Base-by-base conservation (phyloP, 805 yeast genomes). In the Candida stauntonica region DNA sequence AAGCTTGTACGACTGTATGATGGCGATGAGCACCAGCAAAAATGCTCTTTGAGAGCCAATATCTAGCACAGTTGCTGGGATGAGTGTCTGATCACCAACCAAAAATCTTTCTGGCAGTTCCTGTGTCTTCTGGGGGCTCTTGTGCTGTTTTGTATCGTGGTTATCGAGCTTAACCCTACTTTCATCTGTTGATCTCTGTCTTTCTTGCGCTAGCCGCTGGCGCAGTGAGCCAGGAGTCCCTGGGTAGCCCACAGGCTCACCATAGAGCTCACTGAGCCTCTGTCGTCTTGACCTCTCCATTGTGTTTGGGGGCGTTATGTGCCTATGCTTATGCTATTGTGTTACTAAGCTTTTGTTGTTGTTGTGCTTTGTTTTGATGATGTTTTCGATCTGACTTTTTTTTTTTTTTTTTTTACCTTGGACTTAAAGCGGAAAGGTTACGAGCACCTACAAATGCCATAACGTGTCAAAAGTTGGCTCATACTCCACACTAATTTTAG, bases 1-100 rank as follows among this genome's bases (percentile, higher is more conserved):
- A 1, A 86, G 40, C 56, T 93, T 91, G 75, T 84, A 84, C n/a
- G 86, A 75, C 60, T 89, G 97, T n/a, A 91, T 68, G 24, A 84
- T 67, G 2, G 74, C 65, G 55, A 87, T 86, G 9, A 85, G 44
- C 1, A 86, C 73, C n/a, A 80, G 58, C 3, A 79, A 70, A 39
- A 86, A 71, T 26, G 78, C 60, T 44, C 96, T 67, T 59, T 91
- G 99, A 12, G 85, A 76, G 2, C 86, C 86, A 5, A 75, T 74
- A 46, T 87, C 95, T 18, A 89, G 55, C 2, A 79, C 65, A 6
- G 70, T 63, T 13, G 77, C 69, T 0, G 96, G 86, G 29, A 91
- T 77, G 29, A 84, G 62, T 3, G 80, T 48, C 16, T 47, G 44
- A 9, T 32, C 27, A 3, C 33, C 4, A 8, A 13, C 35, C 2